phyloP scores from a whole-genome alignment of 2,329 filamentous ascomycete species.

The Xylariaceae sp. region DNA sequence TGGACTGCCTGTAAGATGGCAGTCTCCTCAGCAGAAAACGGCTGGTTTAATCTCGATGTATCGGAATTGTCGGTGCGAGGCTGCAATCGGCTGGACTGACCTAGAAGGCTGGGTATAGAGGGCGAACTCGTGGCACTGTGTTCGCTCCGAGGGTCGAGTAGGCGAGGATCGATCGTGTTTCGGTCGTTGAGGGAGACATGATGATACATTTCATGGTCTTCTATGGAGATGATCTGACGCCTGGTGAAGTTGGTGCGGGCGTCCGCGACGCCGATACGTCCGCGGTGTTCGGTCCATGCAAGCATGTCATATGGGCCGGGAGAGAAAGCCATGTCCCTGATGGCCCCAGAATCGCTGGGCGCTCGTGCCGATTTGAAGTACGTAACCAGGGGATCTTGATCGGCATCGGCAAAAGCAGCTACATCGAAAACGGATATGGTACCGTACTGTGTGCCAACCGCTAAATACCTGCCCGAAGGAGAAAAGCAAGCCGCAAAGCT shows the following conservation, averaged over 20 bases:
- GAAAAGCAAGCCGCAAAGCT: slow-evolving; percentile 80
- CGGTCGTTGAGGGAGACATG: slow-evolving; percentile 55
- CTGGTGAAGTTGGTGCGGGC: slow-evolving; percentile 62
- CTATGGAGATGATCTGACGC: slow-evolving; percentile 65
- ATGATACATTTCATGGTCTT: slow-evolving; percentile 53
- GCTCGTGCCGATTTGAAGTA: slow-evolving; percentile 75
- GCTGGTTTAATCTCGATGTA: slow-evolving; percentile 46
- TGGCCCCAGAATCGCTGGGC: slow-evolving; percentile 66
- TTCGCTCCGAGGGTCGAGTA: slow-evolving; percentile 46
- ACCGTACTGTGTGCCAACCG: slow-evolving; percentile 75
- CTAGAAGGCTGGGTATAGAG: slow-evolving; percentile 37
- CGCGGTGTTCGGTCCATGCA: slow-evolving; percentile 89
- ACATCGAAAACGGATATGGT: slow-evolving; percentile 72
- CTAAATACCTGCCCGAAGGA: slow-evolving; percentile 64
- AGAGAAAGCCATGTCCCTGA: slow-evolving; percentile 88
- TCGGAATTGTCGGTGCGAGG: slow-evolving; percentile 34
- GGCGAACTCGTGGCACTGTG: slow-evolving; percentile 33
- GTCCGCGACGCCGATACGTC: slow-evolving; percentile 69
- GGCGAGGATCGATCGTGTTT: slow-evolving; percentile 50
- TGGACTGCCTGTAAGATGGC: slow-evolving; percentile 54
- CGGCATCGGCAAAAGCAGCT: slow-evolving; percentile 41
- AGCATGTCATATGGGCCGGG: slow-evolving; percentile 86
- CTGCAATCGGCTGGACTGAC: slow-evolving; percentile 28
- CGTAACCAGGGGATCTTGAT: slow-evolving; percentile 61
- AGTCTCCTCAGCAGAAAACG: slow-evolving; percentile 52